phyloP scores from a whole-genome alignment of 2,329 filamentous ascomycete species.

The Stagonosporopsis vannaccii region DNA sequence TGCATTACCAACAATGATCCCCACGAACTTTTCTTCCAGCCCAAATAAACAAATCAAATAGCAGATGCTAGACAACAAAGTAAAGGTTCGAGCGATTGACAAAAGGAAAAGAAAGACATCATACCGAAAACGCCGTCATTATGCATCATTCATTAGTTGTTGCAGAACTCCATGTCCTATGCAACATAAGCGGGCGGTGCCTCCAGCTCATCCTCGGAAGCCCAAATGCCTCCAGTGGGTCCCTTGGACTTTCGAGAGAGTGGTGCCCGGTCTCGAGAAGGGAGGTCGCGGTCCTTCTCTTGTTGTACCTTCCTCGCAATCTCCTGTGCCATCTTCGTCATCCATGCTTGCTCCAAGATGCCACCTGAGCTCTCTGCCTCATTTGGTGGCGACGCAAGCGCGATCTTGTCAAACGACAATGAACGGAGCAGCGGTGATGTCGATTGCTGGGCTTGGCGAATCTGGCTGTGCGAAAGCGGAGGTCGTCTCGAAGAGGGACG shows the following conservation, averaged over 20 bases:
- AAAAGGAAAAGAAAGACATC: background rate
- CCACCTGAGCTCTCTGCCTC: constrained; percentile 47
- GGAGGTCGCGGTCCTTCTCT: constrained; percentile 66
- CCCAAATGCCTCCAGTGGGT: constrained; percentile 31
- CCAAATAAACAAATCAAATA: background rate
- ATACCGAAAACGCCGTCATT: constrained; percentile 14
- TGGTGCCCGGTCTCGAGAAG: constrained; percentile 14
- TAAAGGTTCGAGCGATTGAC: constrained; percentile 10
- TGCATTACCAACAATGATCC: background rate
- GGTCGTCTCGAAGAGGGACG: constrained; percentile 32
- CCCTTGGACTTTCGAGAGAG: constrained; percentile 17
- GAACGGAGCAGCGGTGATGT: constrained; percentile 48
- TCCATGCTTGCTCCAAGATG: constrained; percentile 83
- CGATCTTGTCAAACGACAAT: constrained; percentile 27
- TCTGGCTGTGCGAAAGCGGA: constrained; percentile 38
- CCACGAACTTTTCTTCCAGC: constrained; percentile 8
- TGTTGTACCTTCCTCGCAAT: constrained; percentile 88
- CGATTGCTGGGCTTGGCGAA: constrained; percentile 43
- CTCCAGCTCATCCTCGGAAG: constrained; percentile 36
- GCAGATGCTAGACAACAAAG: constrained; percentile 7
- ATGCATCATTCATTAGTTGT: constrained; percentile 18
- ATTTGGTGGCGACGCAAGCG: constrained; percentile 30
- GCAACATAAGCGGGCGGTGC: constrained; percentile 47
- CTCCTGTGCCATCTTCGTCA: constrained; percentile 92
- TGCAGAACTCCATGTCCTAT: constrained; percentile 19